Evolutionary conservation across 345 rosid genomes (phyloP), one percentile per base, ranked within the genome.

Genomic region (Arabis alpina): DNA sequence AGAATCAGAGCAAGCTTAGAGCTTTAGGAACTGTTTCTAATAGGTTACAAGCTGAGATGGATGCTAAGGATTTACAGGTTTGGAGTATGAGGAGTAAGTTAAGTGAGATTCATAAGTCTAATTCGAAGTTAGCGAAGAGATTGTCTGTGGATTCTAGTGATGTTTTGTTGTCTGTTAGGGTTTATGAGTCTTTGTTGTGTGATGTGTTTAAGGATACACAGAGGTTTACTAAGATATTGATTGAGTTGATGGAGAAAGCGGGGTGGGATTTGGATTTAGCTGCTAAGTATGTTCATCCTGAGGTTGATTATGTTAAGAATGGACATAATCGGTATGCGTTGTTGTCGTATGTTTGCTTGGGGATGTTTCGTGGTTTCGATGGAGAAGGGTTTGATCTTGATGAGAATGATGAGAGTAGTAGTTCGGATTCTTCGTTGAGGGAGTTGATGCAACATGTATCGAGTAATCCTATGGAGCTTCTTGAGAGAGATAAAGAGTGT

Each of bases 1-100:
- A 94, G 81, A 91, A 94, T 73, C 99, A 94, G 71, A 91, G 94
- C 91, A 91, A 89, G 86, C 84, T 94, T 65, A 79, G 99, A 54
- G 81, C 87, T 50, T 70, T 94, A 41, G 93, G 76, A 70, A 85
- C 82, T 2, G 81, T 91, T 13, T 89, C 96, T 0, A 82, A 89
- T 64, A 85, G 91, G 40, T 79, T 91, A 67, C 99, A 94, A 75
- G 86, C 79, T 43, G 90, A 86, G 74, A 91, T 94, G 61, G 97
- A 94, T 74, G 76, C 73, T 4, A 87, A 86, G 70, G 96, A 86
- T 44, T 74, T 71, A 23, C 79, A 85, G 56, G 96, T 89, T 37
- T 74, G 67, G 48, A 71, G 72, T 16, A 77, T 88, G 78, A 88
- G 82, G 85, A 83, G 72, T 68, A 86, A 78, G 61, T 68, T 94